These are phyloP conservation scores for Cudoniella acicularis DNA, from an alignment of 495 filamentous ascomycete genomes.

Conservation along the genomic window DNA sequence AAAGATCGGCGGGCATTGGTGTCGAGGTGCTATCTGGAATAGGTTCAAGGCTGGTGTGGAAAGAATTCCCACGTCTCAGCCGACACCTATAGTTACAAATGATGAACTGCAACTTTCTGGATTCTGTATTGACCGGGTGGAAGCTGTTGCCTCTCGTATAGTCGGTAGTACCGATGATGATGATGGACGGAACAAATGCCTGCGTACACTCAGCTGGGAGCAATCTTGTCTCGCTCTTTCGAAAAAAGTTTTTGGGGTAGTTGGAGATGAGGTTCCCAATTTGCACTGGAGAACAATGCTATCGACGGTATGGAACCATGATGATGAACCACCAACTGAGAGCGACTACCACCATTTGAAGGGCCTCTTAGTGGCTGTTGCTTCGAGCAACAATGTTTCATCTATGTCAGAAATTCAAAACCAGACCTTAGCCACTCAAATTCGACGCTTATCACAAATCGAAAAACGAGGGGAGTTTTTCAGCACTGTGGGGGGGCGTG, in stretches of 20 bases:
- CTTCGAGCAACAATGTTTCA: not conserved
- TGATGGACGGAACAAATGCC: not conserved
- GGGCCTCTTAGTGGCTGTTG: not conserved
- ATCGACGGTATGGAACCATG: not conserved
- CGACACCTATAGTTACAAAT: not conserved
- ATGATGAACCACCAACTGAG: not conserved
- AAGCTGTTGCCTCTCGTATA: not conserved
- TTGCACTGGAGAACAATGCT: conserved; percentile 7
- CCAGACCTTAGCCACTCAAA: not conserved
- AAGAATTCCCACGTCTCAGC: not conserved
- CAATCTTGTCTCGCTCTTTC: not conserved
- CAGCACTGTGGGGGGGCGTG: not conserved
- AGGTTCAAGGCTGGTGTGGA: not conserved
- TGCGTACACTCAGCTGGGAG: conserved; percentile 1
- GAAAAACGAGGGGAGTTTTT: not conserved
- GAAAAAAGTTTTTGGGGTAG: not conserved
- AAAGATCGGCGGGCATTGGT: not conserved
- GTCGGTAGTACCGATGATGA: too few relatives aligned
- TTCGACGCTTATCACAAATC: conserved; percentile 1
- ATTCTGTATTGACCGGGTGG: not conserved
- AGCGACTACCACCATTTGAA: not conserved
- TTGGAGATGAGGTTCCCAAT: not conserved
- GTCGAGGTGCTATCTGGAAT: conserved; percentile 1
- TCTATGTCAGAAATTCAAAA: not conserved
- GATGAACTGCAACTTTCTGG: conserved; percentile 2